Evolutionary conservation across 106 monocot genomes (phyloP).

Genomic region (Allium sativum): DNA sequence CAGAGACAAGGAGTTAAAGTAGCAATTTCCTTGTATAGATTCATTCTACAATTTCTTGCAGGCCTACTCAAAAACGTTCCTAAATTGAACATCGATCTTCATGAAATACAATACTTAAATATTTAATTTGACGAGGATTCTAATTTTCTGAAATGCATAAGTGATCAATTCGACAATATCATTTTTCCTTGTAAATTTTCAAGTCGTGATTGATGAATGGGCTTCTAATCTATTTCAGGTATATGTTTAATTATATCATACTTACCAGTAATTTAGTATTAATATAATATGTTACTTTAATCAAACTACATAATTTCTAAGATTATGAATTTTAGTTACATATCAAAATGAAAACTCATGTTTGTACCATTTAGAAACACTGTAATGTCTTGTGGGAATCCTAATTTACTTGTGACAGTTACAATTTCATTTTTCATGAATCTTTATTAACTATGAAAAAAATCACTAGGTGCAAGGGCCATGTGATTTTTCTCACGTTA

Average conservation of each 20-base stretch:
- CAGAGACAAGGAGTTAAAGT: slow-evolving; percentile 97
- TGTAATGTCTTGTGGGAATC: too few relatives aligned
- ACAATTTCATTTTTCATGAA: too few relatives aligned
- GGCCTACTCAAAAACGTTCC: slow-evolving; percentile 54
- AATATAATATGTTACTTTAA: not conserved
- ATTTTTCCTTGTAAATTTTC: slow-evolving; percentile 16
- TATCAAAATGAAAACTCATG: too few relatives aligned
- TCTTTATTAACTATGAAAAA: too few relatives aligned
- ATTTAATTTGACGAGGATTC: not conserved
- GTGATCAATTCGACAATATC: too few relatives aligned
- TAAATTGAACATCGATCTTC: slow-evolving; percentile 87
- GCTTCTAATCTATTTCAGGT: slow-evolving; percentile 93
- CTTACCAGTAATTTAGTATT: not conserved
- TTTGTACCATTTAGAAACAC: too few relatives aligned
- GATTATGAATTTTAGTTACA: too few relatives aligned
- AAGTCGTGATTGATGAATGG: slow-evolving; percentile 97
- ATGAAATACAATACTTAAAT: slow-evolving; percentile 26
- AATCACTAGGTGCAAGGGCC: too few relatives aligned
- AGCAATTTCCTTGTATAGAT: slow-evolving; percentile 94
- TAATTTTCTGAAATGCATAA: too few relatives aligned
- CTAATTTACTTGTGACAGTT: too few relatives aligned
- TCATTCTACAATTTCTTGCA: slow-evolving; percentile 78
- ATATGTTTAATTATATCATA: slow-evolving; percentile 3
- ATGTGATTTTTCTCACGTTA: too few relatives aligned
- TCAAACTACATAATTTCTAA: not conserved